Conservation (phyloP, 805 yeast genomes). For the Pichia californica region DNA sequence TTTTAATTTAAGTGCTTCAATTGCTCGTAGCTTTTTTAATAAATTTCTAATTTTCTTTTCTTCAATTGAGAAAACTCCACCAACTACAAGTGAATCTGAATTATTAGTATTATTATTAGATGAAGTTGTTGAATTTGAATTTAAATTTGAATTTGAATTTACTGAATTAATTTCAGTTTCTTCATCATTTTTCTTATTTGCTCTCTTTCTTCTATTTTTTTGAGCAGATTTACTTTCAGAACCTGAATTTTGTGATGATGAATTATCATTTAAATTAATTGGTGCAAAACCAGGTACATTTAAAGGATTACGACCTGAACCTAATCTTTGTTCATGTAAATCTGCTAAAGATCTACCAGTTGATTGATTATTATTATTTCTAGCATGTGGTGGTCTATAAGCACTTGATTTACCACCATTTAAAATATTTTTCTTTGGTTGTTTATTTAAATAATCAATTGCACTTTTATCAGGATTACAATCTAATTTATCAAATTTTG, state of each 20-base stretch:
- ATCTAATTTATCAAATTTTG: conserved; percentile 32
- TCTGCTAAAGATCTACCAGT: conserved; percentile 50
- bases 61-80: conserved; percentile 66
- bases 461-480: conserved; percentile 75
- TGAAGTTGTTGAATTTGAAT: background rate
- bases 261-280: too few relatives aligned
- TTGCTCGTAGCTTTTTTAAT: conserved; percentile 92
- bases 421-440: conserved; percentile 18
- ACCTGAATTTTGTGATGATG: background rate
- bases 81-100: conserved; percentile 39
- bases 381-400: conserved; percentile 94
- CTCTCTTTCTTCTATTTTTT: conserved; percentile 59
- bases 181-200: conserved; percentile 40
- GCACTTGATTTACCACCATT: conserved; percentile 69
- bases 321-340: conserved; percentile 37
- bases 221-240: conserved; percentile 52
- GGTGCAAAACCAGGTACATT: too few relatives aligned
- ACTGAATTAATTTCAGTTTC: background rate
- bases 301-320: conserved; percentile 9
- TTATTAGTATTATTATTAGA: conserved; percentile 3
- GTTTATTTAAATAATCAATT: conserved; percentile 44
- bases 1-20: conserved; percentile 80
- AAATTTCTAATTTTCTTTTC: conserved; percentile 89
- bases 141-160: background rate
- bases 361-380: conserved; percentile 30